These are phyloP conservation scores for Phlegmacium glaucopus DNA, from an alignment of 768 basidiomycete genomes.

Conservation along the genomic window DNA sequence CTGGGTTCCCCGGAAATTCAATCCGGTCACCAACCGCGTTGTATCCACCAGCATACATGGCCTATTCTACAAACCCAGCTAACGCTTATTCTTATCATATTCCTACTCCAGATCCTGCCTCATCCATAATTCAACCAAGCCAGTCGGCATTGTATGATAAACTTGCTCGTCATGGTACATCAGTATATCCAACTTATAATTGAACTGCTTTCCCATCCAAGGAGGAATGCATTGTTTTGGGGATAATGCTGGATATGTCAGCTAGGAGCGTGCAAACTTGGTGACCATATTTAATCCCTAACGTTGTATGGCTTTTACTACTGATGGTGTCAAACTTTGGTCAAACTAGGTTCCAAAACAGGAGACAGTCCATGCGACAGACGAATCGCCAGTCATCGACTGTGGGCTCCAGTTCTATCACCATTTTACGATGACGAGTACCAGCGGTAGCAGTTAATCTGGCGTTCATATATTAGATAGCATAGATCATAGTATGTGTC, in stretches of 20 bases:
- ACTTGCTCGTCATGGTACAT: constrained; percentile 24
- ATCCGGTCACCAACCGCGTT: constrained; percentile 66
- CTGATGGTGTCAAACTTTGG: too few relatives aligned
- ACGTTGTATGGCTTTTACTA: constrained; percentile 13
- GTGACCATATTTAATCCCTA: constrained; percentile 34
- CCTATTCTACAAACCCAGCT: constrained; percentile 38
- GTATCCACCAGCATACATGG: constrained; percentile 53
- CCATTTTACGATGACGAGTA: constrained; percentile 40
- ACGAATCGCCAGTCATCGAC: constrained; percentile 63
- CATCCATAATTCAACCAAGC: constrained; percentile 27
- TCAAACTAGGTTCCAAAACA: constrained; percentile 75
- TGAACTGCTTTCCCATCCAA: constrained; percentile 87
- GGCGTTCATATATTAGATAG: too few relatives aligned
- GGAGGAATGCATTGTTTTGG: constrained; percentile 76
- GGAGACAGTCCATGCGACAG: constrained; percentile 79
- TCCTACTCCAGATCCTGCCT: constrained; percentile 27
- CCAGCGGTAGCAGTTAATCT: too few relatives aligned
- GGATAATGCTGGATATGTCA: constrained; percentile 78
- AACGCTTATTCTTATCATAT: constrained; percentile 42
- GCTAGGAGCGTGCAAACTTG: constrained; percentile 86
- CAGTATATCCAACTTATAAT: constrained; percentile 56
- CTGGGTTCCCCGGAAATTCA: constrained; percentile 34
- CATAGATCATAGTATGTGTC: too few relatives aligned
- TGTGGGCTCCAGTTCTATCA: constrained; percentile 41
- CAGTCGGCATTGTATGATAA: constrained; percentile 31